Evolutionary conservation across 2,329 filamentous ascomycete species (phyloP), one percentile per base, ranked within the genome.

Genomic region (Fusarium mexicanum): DNA sequence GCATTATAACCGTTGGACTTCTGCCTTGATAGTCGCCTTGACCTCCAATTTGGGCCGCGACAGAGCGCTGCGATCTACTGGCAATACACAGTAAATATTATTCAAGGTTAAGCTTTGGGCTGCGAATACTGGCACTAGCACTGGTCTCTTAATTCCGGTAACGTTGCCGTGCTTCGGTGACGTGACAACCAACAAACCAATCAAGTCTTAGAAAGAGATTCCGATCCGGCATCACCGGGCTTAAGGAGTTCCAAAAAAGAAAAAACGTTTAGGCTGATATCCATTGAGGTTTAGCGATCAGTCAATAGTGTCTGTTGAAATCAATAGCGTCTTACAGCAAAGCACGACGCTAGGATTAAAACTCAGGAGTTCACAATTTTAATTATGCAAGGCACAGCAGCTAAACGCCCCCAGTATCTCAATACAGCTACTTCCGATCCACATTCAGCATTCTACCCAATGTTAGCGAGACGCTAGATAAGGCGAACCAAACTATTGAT

Each of bases 191-290:
- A 26, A 20, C 18, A 11, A 9, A 14, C 44, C 17, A 26, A 26
- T 26, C 4, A 26, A 20, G 5, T 20, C 5, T 14, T 5, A 26
- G 10, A 14, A 14, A 13, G 0, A 5, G 5, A 26, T 4, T 46
- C 17, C 0, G 5, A 14, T 20, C 17, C 31, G 48, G 48, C 3
- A 20, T 51, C 31, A 14, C 31, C 31, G 31, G 48, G 31, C 31
- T 24, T 20, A 35, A 24, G 8, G 24, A 26, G 24, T 46, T 13
- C 43, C 43, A 46, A 2, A 18, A 46, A 8, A 46, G 43, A 3
- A 46, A 46, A 18, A 18, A 1, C 16, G 1, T 26, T 24, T 22
- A 35, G n/a, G n/a, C 29, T 43, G 29, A 22, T 17, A 7, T 29
- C 51, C 5, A 29, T 17, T 40, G 51, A 17, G 53, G 37, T 16